Conservation (phyloP, 352 stramenopile genomes). For the Aphanomyces invadans region DNA sequence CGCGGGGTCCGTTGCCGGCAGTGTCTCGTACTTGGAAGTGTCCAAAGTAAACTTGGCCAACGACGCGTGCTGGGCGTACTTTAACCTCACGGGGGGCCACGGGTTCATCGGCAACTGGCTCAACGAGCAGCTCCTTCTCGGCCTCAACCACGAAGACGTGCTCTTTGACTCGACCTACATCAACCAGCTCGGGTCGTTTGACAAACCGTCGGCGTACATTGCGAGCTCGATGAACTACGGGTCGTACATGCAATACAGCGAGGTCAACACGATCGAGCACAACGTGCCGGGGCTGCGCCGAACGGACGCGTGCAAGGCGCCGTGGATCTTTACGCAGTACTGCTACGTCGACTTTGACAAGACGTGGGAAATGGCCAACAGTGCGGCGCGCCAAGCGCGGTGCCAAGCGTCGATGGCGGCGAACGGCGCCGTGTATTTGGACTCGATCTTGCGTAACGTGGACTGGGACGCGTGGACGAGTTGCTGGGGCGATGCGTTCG, state of each 20-base stretch:
- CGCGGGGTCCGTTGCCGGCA: background rate
- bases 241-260: background rate
- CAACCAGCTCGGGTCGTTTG: background rate
- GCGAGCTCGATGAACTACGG: background rate
- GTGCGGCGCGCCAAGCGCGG: background rate
- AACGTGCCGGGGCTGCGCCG: background rate
- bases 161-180: background rate
- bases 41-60: conserved; percentile 1
- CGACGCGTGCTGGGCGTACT: conserved; percentile 7
- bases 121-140: conserved; percentile 13
- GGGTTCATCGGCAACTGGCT: conserved; percentile 14
- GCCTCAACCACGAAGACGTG: background rate
- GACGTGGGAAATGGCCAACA: conserved; percentile 6
- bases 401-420: background rate
- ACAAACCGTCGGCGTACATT: background rate
- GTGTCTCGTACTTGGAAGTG: conserved; percentile 16
- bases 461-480: background rate
- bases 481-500: conserved; percentile 17
- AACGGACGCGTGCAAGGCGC: conserved; percentile 1
- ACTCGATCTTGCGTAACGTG: conserved; percentile 18
- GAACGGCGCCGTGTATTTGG: conserved; percentile 13
- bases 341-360: conserved; percentile 16
- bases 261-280: background rate
- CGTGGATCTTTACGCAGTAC: conserved; percentile 22
- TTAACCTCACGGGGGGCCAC: conserved; percentile 11